These are phyloP conservation scores for Fonsecaea pedrosoi DNA, from an alignment of 2,329 filamentous ascomycete species.

Conservation along the genomic window DNA sequence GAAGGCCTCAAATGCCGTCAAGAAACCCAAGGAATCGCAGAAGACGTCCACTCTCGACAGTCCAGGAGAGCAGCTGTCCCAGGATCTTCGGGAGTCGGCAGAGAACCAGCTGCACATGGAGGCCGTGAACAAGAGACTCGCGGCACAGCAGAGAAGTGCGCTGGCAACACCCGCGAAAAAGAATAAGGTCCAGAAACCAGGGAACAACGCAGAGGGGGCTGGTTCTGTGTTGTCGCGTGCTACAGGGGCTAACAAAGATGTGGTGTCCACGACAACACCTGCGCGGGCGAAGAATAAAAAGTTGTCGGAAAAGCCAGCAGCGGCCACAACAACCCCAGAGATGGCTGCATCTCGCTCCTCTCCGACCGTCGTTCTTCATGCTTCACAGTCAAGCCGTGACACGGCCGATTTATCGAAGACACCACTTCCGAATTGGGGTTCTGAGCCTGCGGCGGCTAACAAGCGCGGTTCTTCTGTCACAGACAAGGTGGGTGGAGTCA, in stretches of 20 bases:
- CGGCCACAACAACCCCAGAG: background rate
- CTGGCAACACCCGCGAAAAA: slow-evolving; percentile 13
- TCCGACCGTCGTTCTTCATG: background rate
- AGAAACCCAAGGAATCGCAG: slow-evolving; percentile 5
- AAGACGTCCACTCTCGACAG: slow-evolving; percentile 30
- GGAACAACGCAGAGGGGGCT: background rate
- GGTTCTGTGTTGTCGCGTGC: background rate
- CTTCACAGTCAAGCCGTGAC: background rate
- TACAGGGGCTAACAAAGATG: background rate
- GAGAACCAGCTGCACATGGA: slow-evolving; percentile 7
- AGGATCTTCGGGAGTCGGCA: slow-evolving; percentile 32
- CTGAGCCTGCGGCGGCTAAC: background rate
- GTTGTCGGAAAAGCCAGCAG: background rate
- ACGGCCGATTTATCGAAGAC: background rate
- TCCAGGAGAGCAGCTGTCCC: slow-evolving; percentile 37
- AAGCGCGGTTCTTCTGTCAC: background rate
- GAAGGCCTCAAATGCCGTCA: slow-evolving; percentile 2
- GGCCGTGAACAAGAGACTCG: slow-evolving; percentile 11
- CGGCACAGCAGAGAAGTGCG: slow-evolving; percentile 11
- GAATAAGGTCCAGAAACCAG: background rate
- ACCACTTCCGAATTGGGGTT: slow-evolving; percentile 26
- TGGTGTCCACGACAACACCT: background rate
- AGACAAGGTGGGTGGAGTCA: slow-evolving; percentile 7
- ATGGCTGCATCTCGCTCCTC: background rate
- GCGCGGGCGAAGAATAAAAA: background rate